Evolutionary conservation across 2,329 filamentous ascomycete genomes (phyloP).

Genomic region (Cytospora leucostoma): DNA sequence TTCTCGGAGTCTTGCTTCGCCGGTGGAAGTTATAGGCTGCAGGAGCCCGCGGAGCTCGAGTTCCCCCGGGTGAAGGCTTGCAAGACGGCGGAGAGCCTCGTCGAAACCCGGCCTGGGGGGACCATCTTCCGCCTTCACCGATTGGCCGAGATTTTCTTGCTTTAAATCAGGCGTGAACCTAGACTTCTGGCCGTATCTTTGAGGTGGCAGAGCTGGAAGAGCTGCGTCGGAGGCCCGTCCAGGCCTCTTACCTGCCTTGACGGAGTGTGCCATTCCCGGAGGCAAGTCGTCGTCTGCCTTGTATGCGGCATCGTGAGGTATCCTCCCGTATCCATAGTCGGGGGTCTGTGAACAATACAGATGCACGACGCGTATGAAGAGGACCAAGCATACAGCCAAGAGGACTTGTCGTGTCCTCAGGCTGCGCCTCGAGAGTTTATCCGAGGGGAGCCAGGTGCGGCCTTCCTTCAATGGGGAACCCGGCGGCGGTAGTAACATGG

Average conservation of each 20-base stretch:
- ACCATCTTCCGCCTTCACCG: not conserved
- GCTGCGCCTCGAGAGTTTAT: constrained; percentile 2
- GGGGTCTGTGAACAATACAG: not conserved
- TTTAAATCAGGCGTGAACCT: constrained; percentile 1
- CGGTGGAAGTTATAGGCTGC: constrained; percentile 40
- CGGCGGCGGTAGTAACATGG: constrained; percentile 12
- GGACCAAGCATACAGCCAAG: constrained; percentile 2
- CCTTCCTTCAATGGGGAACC: constrained; percentile 19
- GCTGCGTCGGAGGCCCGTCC: not conserved
- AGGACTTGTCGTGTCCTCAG: constrained; percentile 6
- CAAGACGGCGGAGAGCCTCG: constrained; percentile 32
- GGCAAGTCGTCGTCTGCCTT: not conserved
- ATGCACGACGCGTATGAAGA: constrained; percentile 1
- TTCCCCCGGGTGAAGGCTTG: constrained; percentile 37
- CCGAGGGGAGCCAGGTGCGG: constrained; percentile 8
- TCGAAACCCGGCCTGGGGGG: constrained; percentile 27
- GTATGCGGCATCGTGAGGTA: not conserved
- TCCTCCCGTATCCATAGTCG: not conserved
- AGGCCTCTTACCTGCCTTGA: not conserved
- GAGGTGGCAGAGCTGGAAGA: not conserved
- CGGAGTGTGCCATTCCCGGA: not conserved
- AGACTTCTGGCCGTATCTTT: not conserved
- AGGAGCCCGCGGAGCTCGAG: constrained; percentile 40
- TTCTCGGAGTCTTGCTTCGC: constrained; percentile 42
- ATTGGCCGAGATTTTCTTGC: not conserved